Evolutionary conservation across 805 yeast species (phyloP), one percentile per base, ranked within the genome.

Genomic region (Blastobotrys muscicola): DNA sequence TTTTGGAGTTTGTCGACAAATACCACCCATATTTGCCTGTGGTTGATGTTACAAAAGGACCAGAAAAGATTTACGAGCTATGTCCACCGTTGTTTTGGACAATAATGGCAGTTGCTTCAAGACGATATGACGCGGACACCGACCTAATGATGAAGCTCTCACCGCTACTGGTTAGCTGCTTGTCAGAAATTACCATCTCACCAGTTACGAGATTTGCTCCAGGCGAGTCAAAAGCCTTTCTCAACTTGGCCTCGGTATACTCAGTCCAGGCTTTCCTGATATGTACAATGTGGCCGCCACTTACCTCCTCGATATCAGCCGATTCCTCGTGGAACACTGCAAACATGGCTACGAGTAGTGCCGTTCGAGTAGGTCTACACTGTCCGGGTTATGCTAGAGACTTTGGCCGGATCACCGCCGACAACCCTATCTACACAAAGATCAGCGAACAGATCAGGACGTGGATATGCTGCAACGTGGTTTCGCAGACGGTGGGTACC

Each of bases 71-170:
- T 7, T 85, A 83, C 59, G 64, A 76, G 45, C 68, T 84, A 12
- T 86, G 96, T 45, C 96, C 97, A 0, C 81, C 90, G 2, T 66
- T 90, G 13, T 90, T 90, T 57, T 90, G 98, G 98, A 89, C 90
- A 0, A 80, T 90, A 11, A 80, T 89, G 77, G 76, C 86, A 34
- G 82, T 86, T 1, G 85, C 95, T 0, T 65, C 87, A 36, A 72
- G 98, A 47, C 70, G 95, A 45, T 71, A 70, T 47, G 47, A 54
- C 32, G 33, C 56, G 26, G 66, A 60, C 55, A 46, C 65, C 1
- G 62, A 62, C 23, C 60, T 82, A n/a, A 74, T 83, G 55, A 67
- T 80, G 52, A 65, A 72, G 20, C 64, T 89, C 36, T 75, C 90
- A 1, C 82, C 82, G 1, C 63, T 79, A 20, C 76, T 89, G 41